Conservation (phyloP, 2,329 filamentous ascomycete genomes). For the Aspergillus sp. region DNA sequence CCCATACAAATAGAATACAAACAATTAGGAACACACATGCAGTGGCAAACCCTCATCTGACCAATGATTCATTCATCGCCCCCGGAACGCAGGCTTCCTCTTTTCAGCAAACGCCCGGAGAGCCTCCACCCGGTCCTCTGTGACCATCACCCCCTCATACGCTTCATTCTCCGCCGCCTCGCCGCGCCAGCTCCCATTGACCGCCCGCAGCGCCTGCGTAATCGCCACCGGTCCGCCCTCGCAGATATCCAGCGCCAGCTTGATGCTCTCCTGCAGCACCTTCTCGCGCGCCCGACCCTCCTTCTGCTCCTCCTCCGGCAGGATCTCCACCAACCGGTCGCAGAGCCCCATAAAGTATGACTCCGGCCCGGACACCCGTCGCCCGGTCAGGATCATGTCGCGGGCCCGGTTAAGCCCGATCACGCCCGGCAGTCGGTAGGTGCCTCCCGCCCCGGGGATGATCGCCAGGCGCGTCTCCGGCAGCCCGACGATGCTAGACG, state of each 20-base stretch:
- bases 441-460: constrained; percentile 91
- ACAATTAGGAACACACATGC: too few relatives aligned
- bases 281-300: constrained; percentile 61
- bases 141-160: constrained; percentile 78
- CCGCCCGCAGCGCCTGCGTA: constrained; percentile 73
- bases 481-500: constrained; percentile 73
- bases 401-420: constrained; percentile 80
- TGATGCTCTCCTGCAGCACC: constrained; percentile 72
- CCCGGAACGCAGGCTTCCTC: constrained; percentile 66
- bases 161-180: constrained; percentile 82
- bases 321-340: constrained; percentile 82
- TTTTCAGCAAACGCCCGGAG: constrained; percentile 79
- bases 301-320: constrained; percentile 52
- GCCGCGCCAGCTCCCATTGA: constrained; percentile 61
- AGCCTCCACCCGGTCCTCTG: constrained; percentile 85
- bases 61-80: constrained; percentile 30
- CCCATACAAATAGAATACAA: too few relatives aligned
- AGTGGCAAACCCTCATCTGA: too few relatives aligned
- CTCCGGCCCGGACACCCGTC: constrained; percentile 78
- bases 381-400: constrained; percentile 85
- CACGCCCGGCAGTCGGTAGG: constrained; percentile 77
- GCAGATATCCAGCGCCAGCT: constrained; percentile 79
- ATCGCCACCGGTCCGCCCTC: constrained; percentile 84
- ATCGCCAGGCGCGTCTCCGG: constrained; percentile 93
- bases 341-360: constrained; percentile 89